Percentiles rank a stretch among this genome's conserved stretches.
Conservation (phyloP, 495 filamentous ascomycete genomes). For the Penicillium lagena region DNA sequence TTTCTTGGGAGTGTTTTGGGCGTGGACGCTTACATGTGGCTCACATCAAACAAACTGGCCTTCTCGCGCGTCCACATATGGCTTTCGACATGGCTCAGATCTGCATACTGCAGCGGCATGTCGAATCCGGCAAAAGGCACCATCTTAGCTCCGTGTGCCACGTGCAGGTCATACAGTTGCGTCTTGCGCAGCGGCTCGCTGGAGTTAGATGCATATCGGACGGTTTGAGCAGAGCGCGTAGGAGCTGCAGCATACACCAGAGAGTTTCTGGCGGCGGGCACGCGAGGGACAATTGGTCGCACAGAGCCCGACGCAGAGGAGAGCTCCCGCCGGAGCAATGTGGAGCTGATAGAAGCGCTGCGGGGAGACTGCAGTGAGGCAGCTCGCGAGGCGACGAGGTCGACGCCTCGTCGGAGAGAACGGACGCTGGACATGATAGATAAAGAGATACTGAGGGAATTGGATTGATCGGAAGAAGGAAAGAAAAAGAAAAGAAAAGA, state of each 20-base stretch:
- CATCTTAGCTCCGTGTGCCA: slow-evolving; percentile 79
- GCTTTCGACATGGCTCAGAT: slow-evolving; percentile 66
- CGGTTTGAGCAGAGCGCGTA: slow-evolving; percentile 12
- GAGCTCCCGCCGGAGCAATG: slow-evolving; percentile 27
- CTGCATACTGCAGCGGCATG: slow-evolving; percentile 87
- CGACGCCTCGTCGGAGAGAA: slow-evolving; percentile 24
- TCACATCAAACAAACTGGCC: slow-evolving; percentile 83
- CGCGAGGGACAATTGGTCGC: slow-evolving; percentile 14
- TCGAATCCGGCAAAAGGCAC: slow-evolving; percentile 91
- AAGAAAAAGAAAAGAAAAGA: slow-evolving; percentile 10
- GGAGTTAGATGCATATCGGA: slow-evolving; percentile 57
- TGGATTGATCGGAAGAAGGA: slow-evolving; percentile 13
- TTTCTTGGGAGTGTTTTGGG: not conserved
- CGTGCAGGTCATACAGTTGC: slow-evolving; percentile 77
- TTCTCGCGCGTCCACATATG: slow-evolving; percentile 84
- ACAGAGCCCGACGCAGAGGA: slow-evolving; percentile 24
- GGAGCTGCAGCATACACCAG: not conserved
- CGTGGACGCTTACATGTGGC: slow-evolving; percentile 44
- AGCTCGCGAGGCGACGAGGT: slow-evolving; percentile 26
- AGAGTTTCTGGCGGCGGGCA: not conserved
- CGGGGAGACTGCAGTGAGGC: slow-evolving; percentile 20
- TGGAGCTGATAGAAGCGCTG: slow-evolving; percentile 31
- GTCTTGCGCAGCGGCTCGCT: slow-evolving; percentile 56
- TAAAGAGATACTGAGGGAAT: slow-evolving; percentile 12
- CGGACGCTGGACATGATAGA: slow-evolving; percentile 32